Base-by-base conservation (phyloP, 148 eudicot species). In the Rhododendron ferrugineum region DNA sequence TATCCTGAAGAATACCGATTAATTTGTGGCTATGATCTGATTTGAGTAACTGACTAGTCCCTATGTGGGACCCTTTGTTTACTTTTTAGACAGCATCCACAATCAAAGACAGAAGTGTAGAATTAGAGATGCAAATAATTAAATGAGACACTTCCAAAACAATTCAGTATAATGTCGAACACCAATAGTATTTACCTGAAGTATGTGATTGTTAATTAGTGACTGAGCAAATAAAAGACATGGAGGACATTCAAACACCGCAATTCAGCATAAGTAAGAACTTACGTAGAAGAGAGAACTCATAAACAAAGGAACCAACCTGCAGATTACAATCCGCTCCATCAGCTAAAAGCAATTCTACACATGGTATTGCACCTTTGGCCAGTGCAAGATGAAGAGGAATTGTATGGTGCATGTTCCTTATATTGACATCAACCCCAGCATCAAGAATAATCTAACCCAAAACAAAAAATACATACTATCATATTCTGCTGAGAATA, bases 311-410 rank as follows among this genome's bases (percentile, higher is more conserved):
- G 49, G 50, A 82, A 62, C 75, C 52, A 62, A 95, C 98, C 98
- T 94, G 98, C 80, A 93, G 79, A 86, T 95, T 95, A 84, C 96
- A 94, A 86, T 95, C 92, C 81, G 98, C 96, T 47, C 98, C 98
- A 83, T 94, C 93, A 77, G 95, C 90, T 78, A 95, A 84, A 68
- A 95, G 98, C 87, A 93, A 91, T 83, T 92, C 96, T 82, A 95
- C 92, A 89, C 98, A 94, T 86, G 98, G 93, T 81, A 93, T 95
- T 91, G 98, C 95, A 85, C 98, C 98, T 86, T 96, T 94, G 87
- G 96, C 96, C 93, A 95, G 88, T 36, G 98, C 98, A 89, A 95
- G 92, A 83, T 95, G 98, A 79, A 95, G 95, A 87, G 98, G 98
- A 46, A 95, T 91, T 42, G 97, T 94, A 83, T 94, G 92, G 84